phyloP scores from a whole-genome alignment of 257 asterid genomes.

The Striga asiatica region DNA sequence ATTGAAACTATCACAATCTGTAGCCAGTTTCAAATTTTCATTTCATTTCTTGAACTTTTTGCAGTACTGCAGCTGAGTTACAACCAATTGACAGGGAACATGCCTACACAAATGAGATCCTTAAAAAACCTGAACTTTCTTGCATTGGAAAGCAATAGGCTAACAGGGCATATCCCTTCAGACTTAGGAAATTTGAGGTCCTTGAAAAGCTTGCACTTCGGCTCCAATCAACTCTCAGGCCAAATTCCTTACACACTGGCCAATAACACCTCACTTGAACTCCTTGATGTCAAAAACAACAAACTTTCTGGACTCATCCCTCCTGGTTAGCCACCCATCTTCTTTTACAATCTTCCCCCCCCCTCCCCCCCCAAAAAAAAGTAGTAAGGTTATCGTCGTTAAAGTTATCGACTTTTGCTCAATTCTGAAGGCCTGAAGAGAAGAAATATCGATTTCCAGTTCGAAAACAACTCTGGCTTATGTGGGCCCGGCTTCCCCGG shows the following conservation, averaged over 20 bases:
- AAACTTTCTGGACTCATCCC: conserved; percentile 70
- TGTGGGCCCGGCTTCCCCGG: conserved; percentile 71
- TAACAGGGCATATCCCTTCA: conserved; percentile 55
- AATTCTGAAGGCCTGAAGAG: conserved; percentile 45
- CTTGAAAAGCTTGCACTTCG: conserved; percentile 41
- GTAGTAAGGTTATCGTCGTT: neutral
- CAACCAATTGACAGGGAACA: conserved; percentile 58
- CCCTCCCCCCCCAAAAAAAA: too few species aligned
- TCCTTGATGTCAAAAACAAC: conserved; percentile 62
- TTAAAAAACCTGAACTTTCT: conserved; percentile 43
- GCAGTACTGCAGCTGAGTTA: conserved; percentile 71
- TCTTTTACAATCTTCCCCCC: too few species aligned
- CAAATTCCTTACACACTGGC: conserved; percentile 46
- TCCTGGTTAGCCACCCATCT: conserved; percentile 38
- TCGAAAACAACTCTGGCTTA: conserved; percentile 55
- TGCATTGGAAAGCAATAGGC: conserved; percentile 36
- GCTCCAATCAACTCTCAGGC: conserved; percentile 70
- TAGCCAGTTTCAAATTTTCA: too few species aligned
- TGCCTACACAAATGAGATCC: conserved; percentile 52
- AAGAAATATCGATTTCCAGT: conserved; percentile 41
- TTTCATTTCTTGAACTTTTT: conserved; percentile 1
- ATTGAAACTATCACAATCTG: too few species aligned
- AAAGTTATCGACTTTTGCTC: neutral
- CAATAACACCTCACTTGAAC: conserved; percentile 35
- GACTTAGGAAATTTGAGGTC: conserved; percentile 38